Evolutionary conservation across 2,329 filamentous ascomycete species (phyloP).

Genomic region (Aspergillus brasiliensis): DNA sequence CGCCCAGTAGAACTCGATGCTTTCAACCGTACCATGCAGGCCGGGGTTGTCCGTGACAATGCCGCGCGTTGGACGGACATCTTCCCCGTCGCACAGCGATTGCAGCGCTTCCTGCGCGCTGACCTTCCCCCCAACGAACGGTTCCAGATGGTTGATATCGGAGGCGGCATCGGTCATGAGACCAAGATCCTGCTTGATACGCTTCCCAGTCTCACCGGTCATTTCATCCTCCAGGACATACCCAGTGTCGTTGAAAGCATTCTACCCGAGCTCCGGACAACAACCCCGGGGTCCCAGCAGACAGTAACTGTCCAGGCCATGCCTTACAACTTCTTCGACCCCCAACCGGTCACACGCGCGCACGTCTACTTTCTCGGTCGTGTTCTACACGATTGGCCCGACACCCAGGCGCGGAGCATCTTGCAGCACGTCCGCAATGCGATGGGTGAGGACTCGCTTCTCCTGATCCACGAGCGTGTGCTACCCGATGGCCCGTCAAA

Average conservation of each 20-base stretch:
- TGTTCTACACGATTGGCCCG: conserved; percentile 45
- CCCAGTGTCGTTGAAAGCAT: neutral
- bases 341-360: conserved; percentile 19
- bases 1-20: neutral
- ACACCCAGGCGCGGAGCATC: conserved; percentile 34
- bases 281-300: neutral
- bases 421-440: conserved; percentile 33
- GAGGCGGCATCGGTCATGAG: neutral
- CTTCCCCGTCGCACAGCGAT: neutral
- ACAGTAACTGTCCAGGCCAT: conserved; percentile 1
- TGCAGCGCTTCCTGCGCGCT: neutral
- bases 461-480: conserved; percentile 42
- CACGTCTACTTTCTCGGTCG: conserved; percentile 43
- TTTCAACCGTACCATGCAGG: neutral
- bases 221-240: conserved; percentile 11
- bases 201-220: neutral
- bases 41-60: neutral
- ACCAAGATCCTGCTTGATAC: neutral
- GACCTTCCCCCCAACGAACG: neutral
- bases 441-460: conserved; percentile 36
- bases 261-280: no score
- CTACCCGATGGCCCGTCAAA: conserved; percentile 15
- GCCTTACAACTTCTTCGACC: conserved; percentile 6
- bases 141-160: neutral
- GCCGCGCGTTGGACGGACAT: neutral